These are phyloP conservation scores for Macrocybe gigantea DNA, from an alignment of 768 basidiomycete species.

Conservation along the genomic window DNA sequence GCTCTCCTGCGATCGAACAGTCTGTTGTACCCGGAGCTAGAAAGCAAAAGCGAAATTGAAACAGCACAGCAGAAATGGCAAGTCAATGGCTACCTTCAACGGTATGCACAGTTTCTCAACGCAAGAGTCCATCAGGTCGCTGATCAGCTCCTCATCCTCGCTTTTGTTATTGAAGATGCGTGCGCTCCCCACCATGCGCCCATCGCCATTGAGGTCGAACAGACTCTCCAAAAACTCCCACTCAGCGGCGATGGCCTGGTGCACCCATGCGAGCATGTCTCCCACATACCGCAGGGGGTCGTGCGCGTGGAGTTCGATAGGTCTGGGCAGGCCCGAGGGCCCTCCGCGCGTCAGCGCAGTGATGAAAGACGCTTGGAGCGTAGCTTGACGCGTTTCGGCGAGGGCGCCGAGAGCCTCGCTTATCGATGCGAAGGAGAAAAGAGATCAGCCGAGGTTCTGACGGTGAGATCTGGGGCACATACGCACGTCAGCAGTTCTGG, in stretches of 20 bases:
- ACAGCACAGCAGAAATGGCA: neutral
- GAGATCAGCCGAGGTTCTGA: neutral
- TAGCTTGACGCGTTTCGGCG: conserved; percentile 75
- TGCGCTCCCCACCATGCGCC: conserved; percentile 73
- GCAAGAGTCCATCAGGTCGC: conserved; percentile 73
- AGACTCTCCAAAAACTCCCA: conserved; percentile 88
- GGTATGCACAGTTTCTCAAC: conserved; percentile 84
- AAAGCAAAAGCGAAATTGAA: neutral
- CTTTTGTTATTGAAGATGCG: conserved; percentile 41
- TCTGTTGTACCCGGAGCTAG: conserved; percentile 88
- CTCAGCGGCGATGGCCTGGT: conserved; percentile 93
- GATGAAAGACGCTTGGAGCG: conserved; percentile 77
- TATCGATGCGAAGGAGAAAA: conserved; percentile 1
- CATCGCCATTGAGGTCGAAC: conserved; percentile 63
- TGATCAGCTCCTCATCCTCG: conserved; percentile 76
- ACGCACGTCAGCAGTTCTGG: conserved; percentile 73
- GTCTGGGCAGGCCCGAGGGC: conserved; percentile 77
- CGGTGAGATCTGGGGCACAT: neutral
- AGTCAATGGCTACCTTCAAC: conserved; percentile 55
- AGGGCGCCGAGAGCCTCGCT: conserved; percentile 72
- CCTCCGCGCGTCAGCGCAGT: conserved; percentile 86
- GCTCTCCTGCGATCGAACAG: conserved; percentile 89
- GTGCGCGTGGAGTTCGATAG: conserved; percentile 97
- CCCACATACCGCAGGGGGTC: conserved; percentile 96
- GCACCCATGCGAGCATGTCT: conserved; percentile 98